These are phyloP conservation scores for Crotalaria pallida DNA, from an alignment of 306 rosid genomes.

Conservation along the genomic window DNA sequence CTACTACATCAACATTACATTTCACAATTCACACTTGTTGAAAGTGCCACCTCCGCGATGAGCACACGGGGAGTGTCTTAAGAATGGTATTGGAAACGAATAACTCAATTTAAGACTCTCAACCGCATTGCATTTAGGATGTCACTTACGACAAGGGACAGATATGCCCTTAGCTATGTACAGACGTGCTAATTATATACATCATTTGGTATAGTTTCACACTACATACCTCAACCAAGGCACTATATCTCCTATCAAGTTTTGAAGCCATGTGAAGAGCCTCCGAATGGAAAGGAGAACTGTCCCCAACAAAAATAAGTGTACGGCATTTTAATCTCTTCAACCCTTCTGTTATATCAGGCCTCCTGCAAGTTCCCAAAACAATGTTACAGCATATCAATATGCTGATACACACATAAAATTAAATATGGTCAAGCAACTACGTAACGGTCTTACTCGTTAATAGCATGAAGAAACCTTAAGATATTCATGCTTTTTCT, in stretches of 20 bases:
- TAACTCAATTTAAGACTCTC: no score
- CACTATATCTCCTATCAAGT: slow-evolving; percentile 72
- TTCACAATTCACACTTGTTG: no score
- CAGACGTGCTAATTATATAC: not conserved
- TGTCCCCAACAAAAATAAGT: slow-evolving; percentile 85
- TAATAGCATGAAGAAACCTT: slow-evolving; percentile 71
- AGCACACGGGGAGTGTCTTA: no score
- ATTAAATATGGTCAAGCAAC: not conserved
- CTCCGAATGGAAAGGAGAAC: slow-evolving; percentile 91
- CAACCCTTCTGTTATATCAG: slow-evolving; percentile 70
- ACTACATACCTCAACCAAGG: slow-evolving; percentile 74
- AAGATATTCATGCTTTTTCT: slow-evolving; percentile 69
- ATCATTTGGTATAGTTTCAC: not conserved
- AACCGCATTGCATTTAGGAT: no score
- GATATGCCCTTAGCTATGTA: no score
- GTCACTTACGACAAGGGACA: no score
- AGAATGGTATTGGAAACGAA: no score
- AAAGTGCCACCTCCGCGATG: no score
- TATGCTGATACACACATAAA: not conserved
- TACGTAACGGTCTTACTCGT: slow-evolving; percentile 38
- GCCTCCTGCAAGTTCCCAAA: slow-evolving; percentile 53
- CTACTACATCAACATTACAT: no score
- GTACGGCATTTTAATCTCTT: slow-evolving; percentile 76
- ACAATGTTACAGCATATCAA: slow-evolving; percentile 3
- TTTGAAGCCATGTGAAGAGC: slow-evolving; percentile 83